Evolutionary conservation across 140 eudicot species (phyloP), one percentile per base, ranked within the genome.

Genomic region (Bidens hawaiensis): DNA sequence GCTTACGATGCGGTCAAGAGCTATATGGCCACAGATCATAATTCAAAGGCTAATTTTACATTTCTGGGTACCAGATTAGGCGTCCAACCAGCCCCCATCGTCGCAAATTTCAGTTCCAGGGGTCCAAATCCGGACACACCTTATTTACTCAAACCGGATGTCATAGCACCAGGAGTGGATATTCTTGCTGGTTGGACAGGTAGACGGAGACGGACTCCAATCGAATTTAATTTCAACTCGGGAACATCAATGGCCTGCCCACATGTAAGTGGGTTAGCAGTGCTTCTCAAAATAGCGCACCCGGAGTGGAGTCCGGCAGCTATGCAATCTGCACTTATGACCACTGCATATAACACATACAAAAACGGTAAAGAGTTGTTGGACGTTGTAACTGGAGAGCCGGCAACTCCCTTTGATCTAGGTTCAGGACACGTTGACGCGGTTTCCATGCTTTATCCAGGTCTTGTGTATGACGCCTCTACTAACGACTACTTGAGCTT

Each of bases 391-490:
- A 86, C 89, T 0, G 94, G 94, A 27, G 46, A 21, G 62, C 78
- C 79, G 17, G 74, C 96, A 5, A 88, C 89, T 0, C 94, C 94
- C 0, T 88, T 88, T 16, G 94, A 77, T 43, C 67, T 81, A 3
- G 94, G 96, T 27, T 68, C 96, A 13, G 96, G 96, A 50, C 96
- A 88, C 31, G 94, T 84, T 38, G 70, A 79, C 41, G 89, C 95
- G 0, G 18, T 76, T 53, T 63, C 75, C 10, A 93, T 86, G 42
- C 82, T 87, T 48, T 75, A 87, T 47, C 94, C 96, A 0, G 96
- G 96, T 8, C 90, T 88, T 19, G 78, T 88, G 7, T 84, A 88
- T 22, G 82, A 88, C 33, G 75, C 80, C 25, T 58, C 76, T 0
- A 50, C 50, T 5, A 67, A 75, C 1, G 80, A 83, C 76, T 87